Evolutionary conservation across 2,329 filamentous ascomycete genomes (phyloP).

Genomic region (Phialophora tarda): DNA sequence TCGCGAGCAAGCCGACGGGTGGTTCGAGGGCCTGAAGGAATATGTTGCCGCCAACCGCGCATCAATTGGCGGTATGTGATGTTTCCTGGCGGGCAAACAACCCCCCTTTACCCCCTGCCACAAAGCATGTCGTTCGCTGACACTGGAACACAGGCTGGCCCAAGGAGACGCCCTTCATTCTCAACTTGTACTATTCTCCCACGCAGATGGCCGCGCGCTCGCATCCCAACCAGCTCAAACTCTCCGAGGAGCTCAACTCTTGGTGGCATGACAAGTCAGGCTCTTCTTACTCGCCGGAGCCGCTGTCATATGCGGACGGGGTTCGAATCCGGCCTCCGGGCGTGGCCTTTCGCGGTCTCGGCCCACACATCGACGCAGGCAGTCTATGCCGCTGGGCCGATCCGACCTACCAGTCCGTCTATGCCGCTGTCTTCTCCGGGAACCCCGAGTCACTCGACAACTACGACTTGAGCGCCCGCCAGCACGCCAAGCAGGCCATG

Average conservation of each 20-base stretch:
- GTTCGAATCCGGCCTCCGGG: conserved; percentile 49
- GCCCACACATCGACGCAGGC: conserved; percentile 54
- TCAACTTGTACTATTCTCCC: conserved; percentile 49
- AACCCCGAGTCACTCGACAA: conserved; percentile 47
- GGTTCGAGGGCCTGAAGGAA: conserved; percentile 42
- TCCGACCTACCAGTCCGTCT: conserved; percentile 47
- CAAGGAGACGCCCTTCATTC: conserved; percentile 47
- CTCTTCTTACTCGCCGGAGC: conserved; percentile 43
- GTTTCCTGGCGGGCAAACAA: no score
- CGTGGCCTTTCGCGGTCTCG: conserved; percentile 49
- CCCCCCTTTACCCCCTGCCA: not conserved
- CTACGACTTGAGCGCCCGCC: conserved; percentile 48
- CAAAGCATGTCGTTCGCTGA: not conserved
- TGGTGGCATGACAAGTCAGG: conserved; percentile 47
- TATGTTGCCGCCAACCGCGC: conserved; percentile 44
- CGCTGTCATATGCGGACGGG: conserved; percentile 50
- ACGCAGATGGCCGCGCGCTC: conserved; percentile 49
- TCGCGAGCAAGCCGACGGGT: conserved; percentile 23
- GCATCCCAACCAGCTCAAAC: conserved; percentile 47
- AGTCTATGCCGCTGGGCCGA: conserved; percentile 53
- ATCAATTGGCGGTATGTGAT: conserved; percentile 34
- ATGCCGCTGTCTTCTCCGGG: conserved; percentile 48
- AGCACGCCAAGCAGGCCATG: conserved; percentile 40
- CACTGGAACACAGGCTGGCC: conserved; percentile 43
- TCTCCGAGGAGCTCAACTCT: conserved; percentile 48